Evolutionary conservation across 1,284 basidiomycete species (phyloP), one percentile per base, ranked within the genome.

Genomic region (Takashimella koratensis): DNA sequence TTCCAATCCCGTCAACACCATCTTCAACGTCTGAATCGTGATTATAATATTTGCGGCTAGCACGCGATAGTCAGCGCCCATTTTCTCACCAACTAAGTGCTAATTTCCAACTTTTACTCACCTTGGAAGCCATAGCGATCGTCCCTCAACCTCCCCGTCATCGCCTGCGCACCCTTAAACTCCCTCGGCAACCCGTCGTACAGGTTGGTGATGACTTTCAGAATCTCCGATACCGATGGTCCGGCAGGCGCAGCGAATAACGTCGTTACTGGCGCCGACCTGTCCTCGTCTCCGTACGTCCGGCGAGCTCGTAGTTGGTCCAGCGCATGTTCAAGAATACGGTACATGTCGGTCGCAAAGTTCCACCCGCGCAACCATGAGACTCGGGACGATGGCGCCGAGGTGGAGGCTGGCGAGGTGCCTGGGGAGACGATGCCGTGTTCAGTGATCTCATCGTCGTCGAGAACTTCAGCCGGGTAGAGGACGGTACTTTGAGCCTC

Each of bases 11-110:
- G 67, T 63, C 40, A 74, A 57, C 5, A 73, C 71, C 69, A 73
- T 74, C 54, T 73, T 73, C 49, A 76, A 60, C 0, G 71, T 74
- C 57, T 75, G 71, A 55, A 71, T 59, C 2, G 66, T 68, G 22
- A 72, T 65, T 36, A 74, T 66, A 47, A 74, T 74, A 51, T 74
- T 71, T 16, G 68, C 65, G 8, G 72, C 71, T 73, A 3, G 30
- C 30, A 36, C 30, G 16, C 16, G 30, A 36, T 8, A 3, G 39
- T 54, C 21, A 53, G 26, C n/a, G 16, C 5, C 43, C 5, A 5
- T 45, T 5, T 10, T 2, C 3, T 26, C 12, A n/a, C 5, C 13
- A 4, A 39, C 19, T 36, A 8, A 8, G 30, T 16, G 24, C 48
- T 50, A 16, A 47, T 50, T 13, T 49, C 53, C 27, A 54, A 42